These are phyloP conservation scores for Paracamarosporium sp. DNA, from an alignment of 2,329 filamentous ascomycete species.

Conservation along the genomic window DNA sequence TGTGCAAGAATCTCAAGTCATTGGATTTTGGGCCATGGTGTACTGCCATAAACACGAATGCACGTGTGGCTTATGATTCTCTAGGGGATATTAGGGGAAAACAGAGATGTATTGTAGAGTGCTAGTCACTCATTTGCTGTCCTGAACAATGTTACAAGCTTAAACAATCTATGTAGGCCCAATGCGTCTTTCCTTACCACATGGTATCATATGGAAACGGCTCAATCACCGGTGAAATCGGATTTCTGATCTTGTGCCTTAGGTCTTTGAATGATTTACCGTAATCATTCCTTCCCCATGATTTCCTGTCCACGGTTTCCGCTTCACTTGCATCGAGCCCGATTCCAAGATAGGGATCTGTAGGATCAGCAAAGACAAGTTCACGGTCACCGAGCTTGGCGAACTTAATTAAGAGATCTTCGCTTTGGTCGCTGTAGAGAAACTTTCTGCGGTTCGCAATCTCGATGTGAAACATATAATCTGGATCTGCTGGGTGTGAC, in stretches of 20 bases:
- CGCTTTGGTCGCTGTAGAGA: neutral
- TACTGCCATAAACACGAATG: neutral
- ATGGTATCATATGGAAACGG: neutral
- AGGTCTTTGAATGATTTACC: neutral
- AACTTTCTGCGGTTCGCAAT: neutral
- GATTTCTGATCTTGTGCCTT: neutral
- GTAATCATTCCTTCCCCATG: neutral
- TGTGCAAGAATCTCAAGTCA: neutral
- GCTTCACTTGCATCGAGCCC: conserved; percentile 4
- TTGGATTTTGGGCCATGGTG: neutral
- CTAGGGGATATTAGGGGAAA: neutral
- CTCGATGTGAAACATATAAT: neutral
- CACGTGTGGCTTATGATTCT: neutral
- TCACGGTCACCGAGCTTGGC: conserved; percentile 1
- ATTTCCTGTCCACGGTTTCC: neutral
- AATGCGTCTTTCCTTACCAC: neutral
- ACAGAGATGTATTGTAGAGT: too few species aligned
- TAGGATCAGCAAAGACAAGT: conserved; percentile 6
- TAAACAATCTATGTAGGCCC: neutral
- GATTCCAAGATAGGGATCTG: neutral
- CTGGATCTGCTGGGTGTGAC: neutral
- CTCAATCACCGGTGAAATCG: neutral
- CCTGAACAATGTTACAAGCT: neutral
- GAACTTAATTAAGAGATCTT: neutral
- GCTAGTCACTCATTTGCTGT: neutral